A percentile compares a stretch with the other conserved stretches of the same genome.
phyloP scores from a whole-genome alignment of 441 rosid species.

The Corymbia citriodora region DNA sequence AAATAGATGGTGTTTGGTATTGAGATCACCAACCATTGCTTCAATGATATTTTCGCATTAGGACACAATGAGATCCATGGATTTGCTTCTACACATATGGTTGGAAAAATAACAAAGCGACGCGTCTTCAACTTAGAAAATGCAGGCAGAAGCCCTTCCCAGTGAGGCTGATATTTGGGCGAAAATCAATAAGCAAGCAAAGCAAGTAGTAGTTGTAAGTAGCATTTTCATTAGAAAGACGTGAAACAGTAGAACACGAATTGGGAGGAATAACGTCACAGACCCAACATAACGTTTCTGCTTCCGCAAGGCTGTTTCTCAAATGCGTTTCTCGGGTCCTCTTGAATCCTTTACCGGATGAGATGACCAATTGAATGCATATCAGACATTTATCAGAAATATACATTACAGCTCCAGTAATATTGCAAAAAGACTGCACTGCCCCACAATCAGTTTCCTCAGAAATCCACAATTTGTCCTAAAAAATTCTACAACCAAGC shows the following conservation, averaged over 20 bases:
- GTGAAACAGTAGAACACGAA: neutral
- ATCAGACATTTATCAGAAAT: neutral
- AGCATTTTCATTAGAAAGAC: neutral
- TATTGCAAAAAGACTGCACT: neutral
- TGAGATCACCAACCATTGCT: neutral
- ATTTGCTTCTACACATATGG: neutral
- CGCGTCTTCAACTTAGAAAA: neutral
- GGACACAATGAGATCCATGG: neutral
- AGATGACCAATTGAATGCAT: neutral
- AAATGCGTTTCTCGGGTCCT: neutral
- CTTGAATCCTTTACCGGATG: neutral
- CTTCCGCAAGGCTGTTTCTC: neutral
- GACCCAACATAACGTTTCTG: neutral
- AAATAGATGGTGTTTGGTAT: neutral
- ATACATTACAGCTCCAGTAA: neutral
- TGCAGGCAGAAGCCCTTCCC: neutral
- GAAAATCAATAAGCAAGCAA: neutral
- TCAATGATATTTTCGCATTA: neutral
- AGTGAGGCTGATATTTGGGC: neutral
- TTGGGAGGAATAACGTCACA: neutral
- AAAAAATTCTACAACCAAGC: neutral
- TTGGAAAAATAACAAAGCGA: neutral
- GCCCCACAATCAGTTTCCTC: neutral
- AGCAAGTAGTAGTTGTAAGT: neutral
- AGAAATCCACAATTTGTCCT: neutral